Conservation (phyloP, 805 yeast genomes). For the Wickerhamiella hasegawae region DNA sequence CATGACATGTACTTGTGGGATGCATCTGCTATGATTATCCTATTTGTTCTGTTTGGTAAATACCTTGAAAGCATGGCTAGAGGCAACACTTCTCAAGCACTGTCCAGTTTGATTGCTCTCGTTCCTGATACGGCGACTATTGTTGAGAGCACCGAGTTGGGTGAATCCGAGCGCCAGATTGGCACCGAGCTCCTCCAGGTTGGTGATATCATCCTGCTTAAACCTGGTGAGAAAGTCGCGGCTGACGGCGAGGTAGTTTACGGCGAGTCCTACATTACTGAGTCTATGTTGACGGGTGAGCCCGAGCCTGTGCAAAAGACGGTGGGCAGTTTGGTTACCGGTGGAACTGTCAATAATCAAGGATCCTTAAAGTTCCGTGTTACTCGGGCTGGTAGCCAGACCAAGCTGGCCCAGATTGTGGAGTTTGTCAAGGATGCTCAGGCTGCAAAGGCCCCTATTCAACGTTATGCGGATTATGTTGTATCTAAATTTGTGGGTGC, state of each 20-base stretch:
- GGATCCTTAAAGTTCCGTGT: slow-evolving; percentile 57
- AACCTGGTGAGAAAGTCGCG: slow-evolving; percentile 80
- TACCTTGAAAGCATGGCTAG: slow-evolving; percentile 84
- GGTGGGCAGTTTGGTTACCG: slow-evolving; percentile 50
- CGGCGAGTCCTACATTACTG: slow-evolving; percentile 78
- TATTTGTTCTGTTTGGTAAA: slow-evolving; percentile 79
- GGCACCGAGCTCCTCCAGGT: slow-evolving; percentile 63
- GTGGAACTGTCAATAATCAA: slow-evolving; percentile 81
- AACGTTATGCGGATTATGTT: slow-evolving; percentile 67
- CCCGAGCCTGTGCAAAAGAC: slow-evolving; percentile 55
- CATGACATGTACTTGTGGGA: slow-evolving; percentile 42
- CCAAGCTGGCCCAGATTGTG: slow-evolving; percentile 79
- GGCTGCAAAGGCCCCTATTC: slow-evolving; percentile 76
- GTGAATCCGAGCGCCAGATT: slow-evolving; percentile 28
- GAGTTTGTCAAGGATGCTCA: slow-evolving; percentile 80
- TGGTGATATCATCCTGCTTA: slow-evolving; percentile 58
- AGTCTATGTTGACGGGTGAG: slow-evolving; percentile 86
- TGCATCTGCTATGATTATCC: slow-evolving; percentile 68
- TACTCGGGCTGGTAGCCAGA: slow-evolving; percentile 58
- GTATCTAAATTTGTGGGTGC: slow-evolving; percentile 78
- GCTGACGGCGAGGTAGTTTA: slow-evolving; percentile 73
- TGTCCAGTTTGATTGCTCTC: slow-evolving; percentile 62
- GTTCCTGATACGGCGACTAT: slow-evolving; percentile 69
- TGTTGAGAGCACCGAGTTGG: slow-evolving; percentile 18
- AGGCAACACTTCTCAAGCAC: slow-evolving; percentile 81